Percentiles rank a stretch among this genome's conserved stretches.
Evolutionary conservation across 768 basidiomycete species (phyloP).

Genomic region (Lentinula edodes): DNA sequence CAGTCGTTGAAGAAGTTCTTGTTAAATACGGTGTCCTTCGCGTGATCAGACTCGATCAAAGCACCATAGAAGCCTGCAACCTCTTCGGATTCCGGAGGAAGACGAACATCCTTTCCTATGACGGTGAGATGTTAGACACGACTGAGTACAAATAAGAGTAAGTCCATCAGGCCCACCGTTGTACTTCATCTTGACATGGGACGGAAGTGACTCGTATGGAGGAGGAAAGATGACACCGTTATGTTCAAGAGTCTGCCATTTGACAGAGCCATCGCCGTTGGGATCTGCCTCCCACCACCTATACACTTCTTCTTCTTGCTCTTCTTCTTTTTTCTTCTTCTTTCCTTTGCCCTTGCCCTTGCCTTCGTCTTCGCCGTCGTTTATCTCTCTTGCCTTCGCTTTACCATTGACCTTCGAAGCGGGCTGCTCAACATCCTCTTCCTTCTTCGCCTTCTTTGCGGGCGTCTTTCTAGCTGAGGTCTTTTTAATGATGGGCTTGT

Average conservation of each 20-base stretch:
- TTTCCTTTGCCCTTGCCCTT: slow-evolving; percentile 29
- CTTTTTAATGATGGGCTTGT: slow-evolving; percentile 40
- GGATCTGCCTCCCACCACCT: slow-evolving; percentile 85
- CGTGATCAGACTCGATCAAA: slow-evolving; percentile 89
- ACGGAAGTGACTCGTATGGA: slow-evolving; percentile 82
- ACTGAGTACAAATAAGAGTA: background rate
- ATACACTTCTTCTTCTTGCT: slow-evolving; percentile 70
- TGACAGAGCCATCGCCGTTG: slow-evolving; percentile 70
- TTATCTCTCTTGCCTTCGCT: slow-evolving; percentile 28
- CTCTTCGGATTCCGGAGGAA: slow-evolving; percentile 87
- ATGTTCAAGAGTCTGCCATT: slow-evolving; percentile 96
- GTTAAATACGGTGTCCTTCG: slow-evolving; percentile 81
- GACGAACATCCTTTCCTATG: slow-evolving; percentile 69
- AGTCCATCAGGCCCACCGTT: slow-evolving; percentile 50
- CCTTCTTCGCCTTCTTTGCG: slow-evolving; percentile 52
- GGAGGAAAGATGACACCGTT: slow-evolving; percentile 94
- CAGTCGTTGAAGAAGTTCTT: slow-evolving; percentile 96
- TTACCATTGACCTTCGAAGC: slow-evolving; percentile 28
- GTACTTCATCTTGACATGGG: slow-evolving; percentile 89
- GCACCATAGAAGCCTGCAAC: slow-evolving; percentile 96
- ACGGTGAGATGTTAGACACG: background rate
- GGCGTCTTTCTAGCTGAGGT: slow-evolving; percentile 38
- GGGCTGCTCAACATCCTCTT: slow-evolving; percentile 34
- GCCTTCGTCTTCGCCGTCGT: slow-evolving; percentile 26
- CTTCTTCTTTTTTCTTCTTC: slow-evolving; percentile 56